These are phyloP conservation scores for Alternaria burnsii DNA, from an alignment of 2,329 filamentous ascomycete species.

Conservation along the genomic window DNA sequence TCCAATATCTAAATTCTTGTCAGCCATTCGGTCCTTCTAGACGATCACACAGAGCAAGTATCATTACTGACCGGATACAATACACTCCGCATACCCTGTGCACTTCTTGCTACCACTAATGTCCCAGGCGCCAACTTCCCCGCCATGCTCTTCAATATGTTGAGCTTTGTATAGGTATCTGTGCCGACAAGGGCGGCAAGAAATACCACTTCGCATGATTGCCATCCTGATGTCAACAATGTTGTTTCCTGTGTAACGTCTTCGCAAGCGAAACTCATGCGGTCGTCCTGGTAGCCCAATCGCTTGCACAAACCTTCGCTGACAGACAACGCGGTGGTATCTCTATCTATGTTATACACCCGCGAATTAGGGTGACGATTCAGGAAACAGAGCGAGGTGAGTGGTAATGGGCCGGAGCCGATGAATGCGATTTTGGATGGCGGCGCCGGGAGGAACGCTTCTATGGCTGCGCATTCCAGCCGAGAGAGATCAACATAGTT, in stretches of 20 bases:
- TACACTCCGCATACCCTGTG: slow-evolving; percentile 55
- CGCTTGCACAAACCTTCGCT: slow-evolving; percentile 42
- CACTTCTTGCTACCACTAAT: slow-evolving; percentile 58
- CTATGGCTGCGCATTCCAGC: slow-evolving; percentile 57
- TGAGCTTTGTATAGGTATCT: slow-evolving; percentile 54
- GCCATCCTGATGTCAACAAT: slow-evolving; percentile 32
- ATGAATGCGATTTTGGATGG: slow-evolving; percentile 57
- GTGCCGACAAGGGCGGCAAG: slow-evolving; percentile 61
- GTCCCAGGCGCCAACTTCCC: slow-evolving; percentile 54
- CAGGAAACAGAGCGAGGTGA: slow-evolving; percentile 59
- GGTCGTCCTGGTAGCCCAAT: slow-evolving; percentile 49
- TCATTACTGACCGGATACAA: slow-evolving; percentile 57
- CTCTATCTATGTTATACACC: slow-evolving; percentile 56
- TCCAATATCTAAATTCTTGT: slow-evolving; percentile 49
- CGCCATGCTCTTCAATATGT: slow-evolving; percentile 50
- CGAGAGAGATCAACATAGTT: slow-evolving; percentile 61
- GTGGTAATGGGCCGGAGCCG: slow-evolving; percentile 60
- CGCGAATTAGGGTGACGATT: slow-evolving; percentile 41
- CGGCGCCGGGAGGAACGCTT: slow-evolving; percentile 41
- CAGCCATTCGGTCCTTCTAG: not conserved
- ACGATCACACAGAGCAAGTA: not conserved
- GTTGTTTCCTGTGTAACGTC: slow-evolving; percentile 35
- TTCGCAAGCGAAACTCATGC: slow-evolving; percentile 53
- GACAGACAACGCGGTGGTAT: slow-evolving; percentile 45
- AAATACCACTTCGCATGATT: slow-evolving; percentile 57